These are phyloP conservation scores for Boletus insuetus DNA, from an alignment of 768 basidiomycete species.

Conservation along the genomic window DNA sequence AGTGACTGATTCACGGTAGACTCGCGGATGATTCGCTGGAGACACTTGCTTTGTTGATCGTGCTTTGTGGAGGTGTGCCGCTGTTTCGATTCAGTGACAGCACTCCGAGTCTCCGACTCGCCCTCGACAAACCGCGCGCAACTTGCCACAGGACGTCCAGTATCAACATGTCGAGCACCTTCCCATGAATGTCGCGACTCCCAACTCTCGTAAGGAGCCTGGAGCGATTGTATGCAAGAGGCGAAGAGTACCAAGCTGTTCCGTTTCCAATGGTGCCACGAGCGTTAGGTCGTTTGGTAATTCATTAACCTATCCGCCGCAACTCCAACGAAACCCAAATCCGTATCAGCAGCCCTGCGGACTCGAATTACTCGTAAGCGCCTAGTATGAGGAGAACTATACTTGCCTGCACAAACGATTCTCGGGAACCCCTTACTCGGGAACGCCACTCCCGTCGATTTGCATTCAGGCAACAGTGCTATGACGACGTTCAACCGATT, in stretches of 20 bases:
- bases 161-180: not conserved
- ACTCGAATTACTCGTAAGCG: not conserved
- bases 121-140: not conserved
- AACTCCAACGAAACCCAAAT: not conserved
- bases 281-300: not conserved
- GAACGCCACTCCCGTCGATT: constrained; percentile 5
- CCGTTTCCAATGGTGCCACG: not conserved
- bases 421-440: not conserved
- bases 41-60: not conserved
- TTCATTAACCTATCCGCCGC: not conserved
- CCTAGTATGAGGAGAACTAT: not conserved
- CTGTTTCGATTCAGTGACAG: not conserved
- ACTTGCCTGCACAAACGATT: constrained; percentile 8
- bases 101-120: not conserved
- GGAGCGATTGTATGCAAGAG: too few species aligned
- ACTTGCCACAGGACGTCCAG: not conserved
- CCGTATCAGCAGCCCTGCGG: not conserved
- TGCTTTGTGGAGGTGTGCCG: not conserved
- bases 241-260: not conserved
- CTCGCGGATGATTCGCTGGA: not conserved
- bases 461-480: not conserved
- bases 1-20: too few species aligned
- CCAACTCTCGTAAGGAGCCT: not conserved
- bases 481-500: not conserved
- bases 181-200: not conserved